Percentiles rank a stretch among this genome's conserved stretches.
These are phyloP conservation scores for Crithidia expoeki DNA, from an alignment of 208 protist species.

Conservation along the genomic window DNA sequence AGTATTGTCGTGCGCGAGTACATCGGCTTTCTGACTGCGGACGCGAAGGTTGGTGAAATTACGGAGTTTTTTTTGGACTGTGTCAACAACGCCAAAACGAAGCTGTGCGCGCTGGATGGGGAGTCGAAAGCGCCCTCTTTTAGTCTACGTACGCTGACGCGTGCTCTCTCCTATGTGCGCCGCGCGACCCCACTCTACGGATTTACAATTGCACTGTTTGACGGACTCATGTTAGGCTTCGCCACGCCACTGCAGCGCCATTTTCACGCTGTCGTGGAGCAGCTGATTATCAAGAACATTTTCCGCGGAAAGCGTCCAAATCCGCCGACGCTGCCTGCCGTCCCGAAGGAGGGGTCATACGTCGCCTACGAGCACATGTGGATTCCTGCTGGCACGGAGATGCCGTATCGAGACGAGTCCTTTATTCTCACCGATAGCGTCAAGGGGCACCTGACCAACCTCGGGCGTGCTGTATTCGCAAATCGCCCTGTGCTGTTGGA, in stretches of 20 bases:
- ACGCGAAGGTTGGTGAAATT: slow-evolving; percentile 90
- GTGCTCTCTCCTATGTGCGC: slow-evolving; percentile 95
- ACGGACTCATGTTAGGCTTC: slow-evolving; percentile 97
- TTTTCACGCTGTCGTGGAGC: slow-evolving; percentile 88
- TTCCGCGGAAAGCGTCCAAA: slow-evolving; percentile 79
- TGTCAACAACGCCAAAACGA: slow-evolving; percentile 77
- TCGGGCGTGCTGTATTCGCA: slow-evolving; percentile 95
- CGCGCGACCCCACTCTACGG: slow-evolving; percentile 93
- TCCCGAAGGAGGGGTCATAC: slow-evolving; percentile 42
- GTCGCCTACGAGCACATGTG: slow-evolving; percentile 97
- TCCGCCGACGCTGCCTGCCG: slow-evolving; percentile 51
- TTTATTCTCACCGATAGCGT: slow-evolving; percentile 98
- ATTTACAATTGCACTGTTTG: slow-evolving; percentile 94
- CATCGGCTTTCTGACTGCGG: slow-evolving; percentile 78
- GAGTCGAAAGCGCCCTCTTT: slow-evolving; percentile 96
- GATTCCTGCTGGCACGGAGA: slow-evolving; percentile 77
- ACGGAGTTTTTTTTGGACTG: slow-evolving; percentile 96
- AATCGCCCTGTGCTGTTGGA: slow-evolving; percentile 98
- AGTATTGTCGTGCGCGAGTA: slow-evolving; percentile 91
- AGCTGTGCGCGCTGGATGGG: slow-evolving; percentile 92
- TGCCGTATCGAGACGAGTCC: slow-evolving; percentile 54
- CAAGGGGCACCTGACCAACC: slow-evolving; percentile 91
- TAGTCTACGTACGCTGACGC: slow-evolving; percentile 97
- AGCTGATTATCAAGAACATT: slow-evolving; percentile 90
- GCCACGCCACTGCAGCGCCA: slow-evolving; percentile 93